Conservation (phyloP, 441 rosid genomes). For the Geranium incanum region DNA sequence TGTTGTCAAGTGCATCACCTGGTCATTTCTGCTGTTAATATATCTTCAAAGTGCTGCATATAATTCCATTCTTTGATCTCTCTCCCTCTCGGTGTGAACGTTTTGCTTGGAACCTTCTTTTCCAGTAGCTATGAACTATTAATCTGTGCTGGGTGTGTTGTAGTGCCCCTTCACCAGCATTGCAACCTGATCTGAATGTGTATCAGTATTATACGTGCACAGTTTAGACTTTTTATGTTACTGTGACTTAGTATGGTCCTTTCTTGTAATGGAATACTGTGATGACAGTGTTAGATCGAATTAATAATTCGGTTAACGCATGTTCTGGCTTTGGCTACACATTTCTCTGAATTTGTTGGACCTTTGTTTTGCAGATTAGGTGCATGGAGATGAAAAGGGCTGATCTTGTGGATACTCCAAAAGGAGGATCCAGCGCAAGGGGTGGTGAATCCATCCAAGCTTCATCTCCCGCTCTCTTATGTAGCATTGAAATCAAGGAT, state of each 20-base stretch:
- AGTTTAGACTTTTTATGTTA: neutral
- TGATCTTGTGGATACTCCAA: slow-evolving; percentile 25
- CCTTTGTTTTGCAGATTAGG: slow-evolving; percentile 53
- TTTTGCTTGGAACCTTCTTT: neutral
- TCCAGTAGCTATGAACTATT: neutral
- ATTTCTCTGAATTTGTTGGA: neutral
- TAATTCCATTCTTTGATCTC: neutral
- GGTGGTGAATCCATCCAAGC: slow-evolving; percentile 23
- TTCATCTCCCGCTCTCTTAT: slow-evolving; percentile 31
- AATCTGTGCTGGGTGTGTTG: neutral
- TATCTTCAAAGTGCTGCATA: neutral
- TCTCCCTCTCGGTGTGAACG: neutral
- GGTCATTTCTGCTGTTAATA: neutral
- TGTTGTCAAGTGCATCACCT: neutral
- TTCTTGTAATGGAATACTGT: neutral
- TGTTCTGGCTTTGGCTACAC: neutral
- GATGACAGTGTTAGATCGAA: slow-evolving; percentile 1
- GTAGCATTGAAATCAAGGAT: slow-evolving; percentile 60
- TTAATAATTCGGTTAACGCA: neutral
- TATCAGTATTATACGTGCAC: neutral
- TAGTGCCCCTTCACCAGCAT: neutral
- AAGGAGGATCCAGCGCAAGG: slow-evolving; percentile 21
- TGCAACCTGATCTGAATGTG: neutral
- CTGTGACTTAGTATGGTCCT: neutral
- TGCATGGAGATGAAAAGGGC: slow-evolving; percentile 57